A percentile compares a stretch with the other conserved stretches of the same genome.
phyloP scores from a whole-genome alignment of 1,284 basidiomycete species.

The Volvariella volvacea region DNA sequence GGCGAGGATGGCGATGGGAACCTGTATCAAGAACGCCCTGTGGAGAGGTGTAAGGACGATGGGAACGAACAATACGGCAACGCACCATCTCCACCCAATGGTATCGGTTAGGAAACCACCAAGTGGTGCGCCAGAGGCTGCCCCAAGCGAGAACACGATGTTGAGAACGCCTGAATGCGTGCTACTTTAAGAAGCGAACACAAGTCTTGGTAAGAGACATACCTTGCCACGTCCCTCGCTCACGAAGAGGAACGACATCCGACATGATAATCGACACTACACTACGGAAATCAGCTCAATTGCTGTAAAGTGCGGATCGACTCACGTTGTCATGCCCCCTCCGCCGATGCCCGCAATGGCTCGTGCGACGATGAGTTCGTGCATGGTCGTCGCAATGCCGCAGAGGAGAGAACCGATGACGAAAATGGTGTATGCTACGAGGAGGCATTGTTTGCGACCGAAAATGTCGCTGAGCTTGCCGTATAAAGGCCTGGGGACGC shows the following conservation, averaged over 20 bases:
- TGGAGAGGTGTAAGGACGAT: neutral
- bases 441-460: slow-evolving; percentile 50
- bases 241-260: slow-evolving; percentile 52
- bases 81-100: slow-evolving; percentile 59
- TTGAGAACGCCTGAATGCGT: slow-evolving; percentile 39
- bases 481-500: slow-evolving; percentile 42
- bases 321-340: slow-evolving; percentile 58
- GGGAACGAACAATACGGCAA: neutral
- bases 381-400: slow-evolving; percentile 48
- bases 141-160: slow-evolving; percentile 49
- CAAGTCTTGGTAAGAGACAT: neutral
- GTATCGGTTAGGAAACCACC: slow-evolving; percentile 53
- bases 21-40: slow-evolving; percentile 55
- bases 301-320: neutral
- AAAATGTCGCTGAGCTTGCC: slow-evolving; percentile 65
- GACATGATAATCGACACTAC: slow-evolving; percentile 58
- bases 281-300: slow-evolving; percentile 20
- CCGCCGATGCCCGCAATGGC: slow-evolving; percentile 58
- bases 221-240: slow-evolving; percentile 61
- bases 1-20: slow-evolving; percentile 46
- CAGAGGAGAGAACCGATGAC: slow-evolving; percentile 48
- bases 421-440: slow-evolving; percentile 51
- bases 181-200: neutral
- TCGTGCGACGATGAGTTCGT: slow-evolving; percentile 46
- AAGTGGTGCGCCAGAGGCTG: slow-evolving; percentile 48